Evolutionary conservation across 2,329 filamentous ascomycete species (phyloP).

Genomic region (Alternaria rosae): DNA sequence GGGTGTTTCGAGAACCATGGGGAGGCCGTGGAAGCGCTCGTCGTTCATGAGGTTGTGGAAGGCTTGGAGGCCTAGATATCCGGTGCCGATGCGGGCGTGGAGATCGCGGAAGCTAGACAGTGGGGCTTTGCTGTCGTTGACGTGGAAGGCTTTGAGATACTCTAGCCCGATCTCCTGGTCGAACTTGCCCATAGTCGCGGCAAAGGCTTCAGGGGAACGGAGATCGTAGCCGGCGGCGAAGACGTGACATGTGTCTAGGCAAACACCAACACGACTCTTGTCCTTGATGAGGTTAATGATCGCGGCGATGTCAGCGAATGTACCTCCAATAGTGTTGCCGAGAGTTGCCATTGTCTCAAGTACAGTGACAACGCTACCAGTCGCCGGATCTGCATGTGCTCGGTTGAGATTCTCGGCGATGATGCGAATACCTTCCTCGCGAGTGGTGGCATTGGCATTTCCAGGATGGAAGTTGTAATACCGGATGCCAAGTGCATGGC

Average conservation of each 20-base stretch:
- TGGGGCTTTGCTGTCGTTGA: slow-evolving; percentile 96
- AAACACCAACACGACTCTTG: slow-evolving; percentile 87
- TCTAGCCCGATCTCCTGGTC: slow-evolving; percentile 76
- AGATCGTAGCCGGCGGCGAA: slow-evolving; percentile 96
- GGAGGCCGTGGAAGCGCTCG: slow-evolving; percentile 74
- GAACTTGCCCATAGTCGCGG: slow-evolving; percentile 76
- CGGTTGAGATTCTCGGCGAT: slow-evolving; percentile 84
- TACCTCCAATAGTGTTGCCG: slow-evolving; percentile 85
- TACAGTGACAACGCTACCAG: slow-evolving; percentile 77
- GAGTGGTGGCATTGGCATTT: slow-evolving; percentile 71
- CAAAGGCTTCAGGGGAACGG: slow-evolving; percentile 75
- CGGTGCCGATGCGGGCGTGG: slow-evolving; percentile 95
- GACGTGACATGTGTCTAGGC: slow-evolving; percentile 94
- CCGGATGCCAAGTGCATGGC: slow-evolving; percentile 82
- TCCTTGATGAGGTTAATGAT: slow-evolving; percentile 82
- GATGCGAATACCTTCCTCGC: slow-evolving; percentile 74
- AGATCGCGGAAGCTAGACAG: slow-evolving; percentile 82
- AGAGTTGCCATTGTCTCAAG: slow-evolving; percentile 93
- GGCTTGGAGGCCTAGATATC: slow-evolving; percentile 86
- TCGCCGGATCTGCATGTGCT: slow-evolving; percentile 73
- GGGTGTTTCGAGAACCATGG: slow-evolving; percentile 96
- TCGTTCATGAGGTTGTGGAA: slow-evolving; percentile 94
- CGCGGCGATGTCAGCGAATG: slow-evolving; percentile 84
- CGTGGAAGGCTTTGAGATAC: slow-evolving; percentile 84
- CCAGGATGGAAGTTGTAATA: slow-evolving; percentile 99